phyloP scores from a whole-genome alignment of 2,329 filamentous ascomycete species.

The Hypocreales sp. region DNA sequence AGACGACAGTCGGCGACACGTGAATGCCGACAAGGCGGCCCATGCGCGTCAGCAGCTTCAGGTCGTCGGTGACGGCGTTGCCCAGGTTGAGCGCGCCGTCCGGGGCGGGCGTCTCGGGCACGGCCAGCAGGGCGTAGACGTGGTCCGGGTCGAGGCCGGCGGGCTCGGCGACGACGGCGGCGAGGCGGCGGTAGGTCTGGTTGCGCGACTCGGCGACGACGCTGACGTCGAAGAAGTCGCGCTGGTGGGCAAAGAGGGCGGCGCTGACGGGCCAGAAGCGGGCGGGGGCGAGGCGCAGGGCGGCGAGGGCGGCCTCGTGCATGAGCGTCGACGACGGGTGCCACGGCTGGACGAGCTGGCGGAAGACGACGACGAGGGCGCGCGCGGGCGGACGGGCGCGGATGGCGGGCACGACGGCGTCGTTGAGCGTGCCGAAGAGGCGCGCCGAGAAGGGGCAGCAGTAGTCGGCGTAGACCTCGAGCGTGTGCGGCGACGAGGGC shows the following conservation, averaged over 20 bases:
- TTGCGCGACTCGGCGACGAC: constrained; percentile 78
- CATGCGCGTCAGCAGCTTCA: constrained; percentile 74
- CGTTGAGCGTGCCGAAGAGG: constrained; percentile 64
- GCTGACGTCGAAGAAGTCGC: constrained; percentile 68
- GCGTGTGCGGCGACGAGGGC: constrained; percentile 33
- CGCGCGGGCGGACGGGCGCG: constrained; percentile 37
- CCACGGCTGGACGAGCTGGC: constrained; percentile 90
- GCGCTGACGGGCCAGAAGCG: constrained; percentile 71
- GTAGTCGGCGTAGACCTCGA: constrained; percentile 71
- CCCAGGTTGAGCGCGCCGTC: constrained; percentile 62
- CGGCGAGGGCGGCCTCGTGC: constrained; percentile 74
- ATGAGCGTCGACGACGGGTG: constrained; percentile 71
- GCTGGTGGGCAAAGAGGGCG: constrained; percentile 49
- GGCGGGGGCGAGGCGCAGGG: constrained; percentile 51
- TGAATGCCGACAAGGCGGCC: constrained; percentile 69
- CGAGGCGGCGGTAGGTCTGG: constrained; percentile 64
- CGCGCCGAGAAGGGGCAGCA: constrained; percentile 60
- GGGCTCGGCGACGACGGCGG: constrained; percentile 52
- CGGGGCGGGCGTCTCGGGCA: constrained; percentile 49
- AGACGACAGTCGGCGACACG: constrained; percentile 80
- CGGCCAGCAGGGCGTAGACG: constrained; percentile 52
- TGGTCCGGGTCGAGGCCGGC: constrained; percentile 53
- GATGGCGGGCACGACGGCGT: constrained; percentile 48
- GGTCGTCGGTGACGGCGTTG: constrained; percentile 69
- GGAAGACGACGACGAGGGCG: constrained; percentile 63